These are phyloP conservation scores for Talaromyces wortmannii DNA, from an alignment of 495 filamentous ascomycete species.

Conservation along the genomic window DNA sequence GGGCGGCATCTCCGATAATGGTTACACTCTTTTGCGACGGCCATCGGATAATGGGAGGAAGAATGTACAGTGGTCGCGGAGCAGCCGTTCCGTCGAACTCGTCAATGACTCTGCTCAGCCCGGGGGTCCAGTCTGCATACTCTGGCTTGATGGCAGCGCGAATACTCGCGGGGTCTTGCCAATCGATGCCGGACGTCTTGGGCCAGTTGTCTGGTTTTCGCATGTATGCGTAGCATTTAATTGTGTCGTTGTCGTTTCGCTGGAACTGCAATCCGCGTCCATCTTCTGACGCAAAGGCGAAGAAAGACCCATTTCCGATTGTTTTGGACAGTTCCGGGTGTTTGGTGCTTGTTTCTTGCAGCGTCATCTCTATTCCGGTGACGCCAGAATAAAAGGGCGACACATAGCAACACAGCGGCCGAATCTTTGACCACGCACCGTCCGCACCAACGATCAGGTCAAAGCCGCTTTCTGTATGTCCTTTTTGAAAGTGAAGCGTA, in stretches of 20 bases:
- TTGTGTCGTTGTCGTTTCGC: background rate
- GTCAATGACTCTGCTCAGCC: slow-evolving; percentile 9
- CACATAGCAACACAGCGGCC: slow-evolving; percentile 35
- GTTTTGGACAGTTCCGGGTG: slow-evolving; percentile 27
- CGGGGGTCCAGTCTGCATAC: slow-evolving; percentile 18
- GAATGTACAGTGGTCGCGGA: slow-evolving; percentile 34
- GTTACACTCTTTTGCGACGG: slow-evolving; percentile 28
- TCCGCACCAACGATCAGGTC: slow-evolving; percentile 58
- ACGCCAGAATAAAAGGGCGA: slow-evolving; percentile 44
- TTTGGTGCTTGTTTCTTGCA: slow-evolving; percentile 20
- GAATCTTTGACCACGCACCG: slow-evolving; percentile 52
- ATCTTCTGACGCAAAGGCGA: slow-evolving; percentile 18
- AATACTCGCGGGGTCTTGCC: background rate
- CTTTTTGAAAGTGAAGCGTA: slow-evolving; percentile 2
- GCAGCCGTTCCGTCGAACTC: slow-evolving; percentile 1
- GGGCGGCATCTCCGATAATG: slow-evolving; percentile 52
- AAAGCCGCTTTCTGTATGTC: slow-evolving; percentile 7
- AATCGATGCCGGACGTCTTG: slow-evolving; percentile 18
- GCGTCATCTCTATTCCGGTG: slow-evolving; percentile 24
- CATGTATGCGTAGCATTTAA: background rate
- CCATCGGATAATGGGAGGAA: slow-evolving; percentile 47
- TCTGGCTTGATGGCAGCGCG: slow-evolving; percentile 10
- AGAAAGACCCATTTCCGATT: slow-evolving; percentile 35
- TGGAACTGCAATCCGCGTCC: background rate
- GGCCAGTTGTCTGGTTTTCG: slow-evolving; percentile 6